Conservation (phyloP, 345 rosid species). For the Citrus glauca region DNA sequence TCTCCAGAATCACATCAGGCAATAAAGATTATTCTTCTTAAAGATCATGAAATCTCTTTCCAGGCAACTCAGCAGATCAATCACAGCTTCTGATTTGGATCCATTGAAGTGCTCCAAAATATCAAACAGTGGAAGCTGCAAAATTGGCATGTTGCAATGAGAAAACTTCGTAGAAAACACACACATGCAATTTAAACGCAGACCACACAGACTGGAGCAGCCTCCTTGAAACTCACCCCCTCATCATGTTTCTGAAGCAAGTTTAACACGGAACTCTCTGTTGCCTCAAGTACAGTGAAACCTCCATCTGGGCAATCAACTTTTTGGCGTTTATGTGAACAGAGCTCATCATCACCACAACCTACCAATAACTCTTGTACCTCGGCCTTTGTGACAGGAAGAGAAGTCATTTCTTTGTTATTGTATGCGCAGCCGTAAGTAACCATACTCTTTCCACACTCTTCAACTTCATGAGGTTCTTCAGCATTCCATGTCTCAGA, state of each 20-base stretch:
- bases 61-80: conserved; percentile 21
- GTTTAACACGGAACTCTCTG: conserved; percentile 24
- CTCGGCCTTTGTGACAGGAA: background rate
- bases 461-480: conserved; percentile 7
- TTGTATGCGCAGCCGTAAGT: background rate
- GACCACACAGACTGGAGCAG: background rate
- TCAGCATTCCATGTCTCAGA: background rate
- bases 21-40: conserved; percentile 32
- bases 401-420: conserved; percentile 1
- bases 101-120: conserved; percentile 33
- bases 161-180: background rate
- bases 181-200: background rate
- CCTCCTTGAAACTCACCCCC: conserved; percentile 31
- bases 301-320: conserved; percentile 13
- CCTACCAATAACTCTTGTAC: background rate
- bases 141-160: background rate
- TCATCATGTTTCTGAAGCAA: conserved; percentile 30
- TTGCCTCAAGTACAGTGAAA: conserved; percentile 14
- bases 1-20: conserved; percentile 22
- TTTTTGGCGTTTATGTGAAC: conserved; percentile 34
- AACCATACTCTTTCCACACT: background rate
- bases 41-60: conserved; percentile 35
- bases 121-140: conserved; percentile 32
- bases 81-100: conserved; percentile 26
- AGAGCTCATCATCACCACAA: background rate